Conservation (phyloP, 2,329 filamentous ascomycete species). For the Diplocarpon rosae region DNA sequence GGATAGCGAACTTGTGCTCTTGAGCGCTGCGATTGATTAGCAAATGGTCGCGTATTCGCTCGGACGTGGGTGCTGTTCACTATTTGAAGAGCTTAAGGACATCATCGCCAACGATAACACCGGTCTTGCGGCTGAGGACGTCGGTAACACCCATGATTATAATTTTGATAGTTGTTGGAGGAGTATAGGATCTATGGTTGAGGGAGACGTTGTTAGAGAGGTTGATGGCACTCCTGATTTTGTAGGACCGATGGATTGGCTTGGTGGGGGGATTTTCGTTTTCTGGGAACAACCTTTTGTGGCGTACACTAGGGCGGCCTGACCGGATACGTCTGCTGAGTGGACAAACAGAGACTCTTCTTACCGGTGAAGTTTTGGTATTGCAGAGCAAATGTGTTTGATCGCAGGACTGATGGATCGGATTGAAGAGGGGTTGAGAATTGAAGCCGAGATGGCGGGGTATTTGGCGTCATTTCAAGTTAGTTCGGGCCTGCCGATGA, state of each 20-base stretch:
- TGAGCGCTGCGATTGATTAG: constrained; percentile 57
- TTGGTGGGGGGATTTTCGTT: not conserved
- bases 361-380: not conserved
- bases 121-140: constrained; percentile 50
- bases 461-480: not conserved
- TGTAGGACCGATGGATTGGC: constrained; percentile 2
- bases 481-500: not conserved
- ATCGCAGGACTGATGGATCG: not conserved
- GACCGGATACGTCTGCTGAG: not conserved
- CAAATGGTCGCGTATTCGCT: not conserved
- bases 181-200: constrained; percentile 2
- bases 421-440: not conserved
- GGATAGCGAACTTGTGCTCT: constrained; percentile 80
- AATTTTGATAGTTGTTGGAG: constrained; percentile 7
- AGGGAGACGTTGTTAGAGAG: not conserved
- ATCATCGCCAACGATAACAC: constrained; percentile 58
- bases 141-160: constrained; percentile 36
- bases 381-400: constrained; percentile 3
- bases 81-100: constrained; percentile 57
- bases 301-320: not conserved
- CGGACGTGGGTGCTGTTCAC: not conserved
- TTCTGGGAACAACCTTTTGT: not conserved
- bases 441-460: not conserved
- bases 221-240: constrained; percentile 1
- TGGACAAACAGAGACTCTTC: not conserved